Evolutionary conservation across 371 early-diverging fungal genomes (phyloP), one percentile per base, ranked within the genome.

Genomic region (Smittium mucronatum): DNA sequence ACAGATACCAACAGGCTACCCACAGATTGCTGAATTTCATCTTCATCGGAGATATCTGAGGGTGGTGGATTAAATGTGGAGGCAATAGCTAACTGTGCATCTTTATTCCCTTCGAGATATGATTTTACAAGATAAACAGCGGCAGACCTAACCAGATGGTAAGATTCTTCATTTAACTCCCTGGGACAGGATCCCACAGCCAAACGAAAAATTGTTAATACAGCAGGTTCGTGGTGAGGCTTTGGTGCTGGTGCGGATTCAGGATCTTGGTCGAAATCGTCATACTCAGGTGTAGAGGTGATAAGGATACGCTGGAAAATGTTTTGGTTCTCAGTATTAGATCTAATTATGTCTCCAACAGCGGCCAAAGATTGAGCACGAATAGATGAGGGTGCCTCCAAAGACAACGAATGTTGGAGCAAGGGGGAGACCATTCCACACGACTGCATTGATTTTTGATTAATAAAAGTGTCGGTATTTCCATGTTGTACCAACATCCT

Each of bases 401-500:
- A 81, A 34, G 85, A 81, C 30, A 88, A 76, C 47, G 80, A 81
- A 26, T 86, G 78, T 70, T 87, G 88, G 26, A 87, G 77, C 35
- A 88, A 77, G 8, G 88, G 86, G n/a, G 86, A 75, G 35, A 78
- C 73, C 47, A 80, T 64, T 31, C 92, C 87, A 69, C 90, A 85
- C 73, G 89, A 89, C 59, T 82, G 80, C 87, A 95, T 93, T 0
- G 89, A 86, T 61, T 85, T 87, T 84, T 97, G 98, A 75, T 95
- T 96, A 1, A 85, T 81, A 1, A 80, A 74, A 0, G 96, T 92
- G 72, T 92, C 93, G 17, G 88, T 88, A 69, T 88, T 91, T 66
- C 89, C 92, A 1, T 91, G 93, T 36, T 85, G 90, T 0, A 93
- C 89, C 17, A 97, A 82, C 65, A 93, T 90, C n/a, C 93, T 84